Conservation (phyloP, 2,329 filamentous ascomycete genomes). For the Emmonsiellopsis sp. region DNA sequence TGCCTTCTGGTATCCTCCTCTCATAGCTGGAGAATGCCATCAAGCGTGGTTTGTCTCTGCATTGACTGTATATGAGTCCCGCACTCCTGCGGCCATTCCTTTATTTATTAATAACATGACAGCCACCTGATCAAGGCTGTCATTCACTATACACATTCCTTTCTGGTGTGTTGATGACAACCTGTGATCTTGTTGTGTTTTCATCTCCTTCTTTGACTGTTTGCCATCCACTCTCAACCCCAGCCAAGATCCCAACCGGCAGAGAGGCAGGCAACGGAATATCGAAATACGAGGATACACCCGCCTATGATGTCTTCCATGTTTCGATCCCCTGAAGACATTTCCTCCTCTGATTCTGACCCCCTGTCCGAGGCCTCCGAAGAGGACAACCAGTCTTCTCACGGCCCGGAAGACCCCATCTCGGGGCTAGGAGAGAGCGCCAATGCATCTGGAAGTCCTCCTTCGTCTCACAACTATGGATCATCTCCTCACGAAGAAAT, state of each 20-base stretch:
- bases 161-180: background rate
- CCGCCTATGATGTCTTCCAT: constrained; percentile 26
- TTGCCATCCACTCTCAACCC: background rate
- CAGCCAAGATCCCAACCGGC: background rate
- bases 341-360: constrained; percentile 28
- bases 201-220: background rate
- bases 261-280: background rate
- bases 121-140: background rate
- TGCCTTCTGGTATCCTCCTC: background rate
- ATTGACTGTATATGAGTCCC: background rate
- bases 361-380: constrained; percentile 21
- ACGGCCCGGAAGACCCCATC: constrained; percentile 1
- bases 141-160: background rate
- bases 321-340: constrained; percentile 31
- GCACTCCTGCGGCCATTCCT: background rate
- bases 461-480: background rate
- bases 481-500: background rate
- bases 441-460: background rate
- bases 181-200: background rate
- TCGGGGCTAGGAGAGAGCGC: background rate
- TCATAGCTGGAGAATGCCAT: background rate
- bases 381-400: constrained; percentile 6
- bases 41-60: background rate
- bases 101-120: background rate
- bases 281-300: background rate